Base-by-base conservation (phyloP, 306 rosid genomes). In the Leucaena leucocephala region DNA sequence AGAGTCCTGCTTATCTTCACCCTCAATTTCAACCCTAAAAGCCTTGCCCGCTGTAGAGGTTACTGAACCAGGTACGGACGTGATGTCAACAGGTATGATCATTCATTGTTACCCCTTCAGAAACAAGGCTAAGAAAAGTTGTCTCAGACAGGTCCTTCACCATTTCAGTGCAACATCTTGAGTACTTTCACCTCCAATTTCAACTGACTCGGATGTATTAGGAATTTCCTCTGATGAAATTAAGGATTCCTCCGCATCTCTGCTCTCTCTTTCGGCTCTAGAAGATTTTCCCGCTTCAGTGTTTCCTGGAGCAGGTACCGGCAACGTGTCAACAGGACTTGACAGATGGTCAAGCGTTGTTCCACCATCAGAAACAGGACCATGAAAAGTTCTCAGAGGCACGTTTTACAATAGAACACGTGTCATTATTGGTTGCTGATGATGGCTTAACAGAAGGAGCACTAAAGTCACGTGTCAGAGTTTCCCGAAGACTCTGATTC, bases 401-500 rank as follows among this genome's bases (percentile, higher is more conserved):
- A 13, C 6, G 36, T 44, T 79, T 66, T 78, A 62, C 27, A 82
- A 66, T 80, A 85, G 79, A 6, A 78, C 39, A 33, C 78, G 52
- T 44, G 68, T 80, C 88, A 63, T 64, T 42, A 80, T 57, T 63
- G 21, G 78, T 48, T 46, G 49, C 76, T 16, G 81, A 46, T 1
- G 69, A 83, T 44, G 82, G 81, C 82, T 81, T 78, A 72, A 62
- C 82, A 73, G 82, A 81, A 71, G 68, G 78, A 75, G 58, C 84
- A 70, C 54, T 72, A 46, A 48, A 34, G 36, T 82, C 92, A 55
- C 85, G 43, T 38, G 82, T 74, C 59, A 70, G 40, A 78, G 71
- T 68, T 81, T 78, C 71, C 87, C 52, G 59, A 57, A 62, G 89
- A 82, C 74, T 82, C 88, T 21, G 86, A 77, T 65, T 58, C 80